These are phyloP conservation scores for Talaromyces nanjingensis DNA, from an alignment of 495 filamentous ascomycete genomes.

Conservation along the genomic window DNA sequence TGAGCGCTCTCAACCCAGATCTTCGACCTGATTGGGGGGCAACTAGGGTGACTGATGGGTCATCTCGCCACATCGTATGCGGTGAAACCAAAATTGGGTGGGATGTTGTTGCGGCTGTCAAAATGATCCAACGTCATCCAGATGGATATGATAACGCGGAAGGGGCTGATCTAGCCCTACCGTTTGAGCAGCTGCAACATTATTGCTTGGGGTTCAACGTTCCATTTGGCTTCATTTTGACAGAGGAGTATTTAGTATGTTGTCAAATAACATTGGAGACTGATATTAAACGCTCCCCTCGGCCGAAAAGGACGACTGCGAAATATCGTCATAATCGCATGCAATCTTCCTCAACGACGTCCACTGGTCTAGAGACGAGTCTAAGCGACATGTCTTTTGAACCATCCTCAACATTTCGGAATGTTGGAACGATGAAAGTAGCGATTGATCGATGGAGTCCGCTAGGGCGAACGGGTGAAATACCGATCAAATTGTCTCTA, in stretches of 20 bases:
- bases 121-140: background rate
- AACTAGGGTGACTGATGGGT: background rate
- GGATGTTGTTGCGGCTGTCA: background rate
- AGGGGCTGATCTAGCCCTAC: background rate
- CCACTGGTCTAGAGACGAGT: background rate
- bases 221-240: background rate
- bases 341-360: background rate
- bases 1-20: background rate
- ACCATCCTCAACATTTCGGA: background rate
- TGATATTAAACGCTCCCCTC: background rate
- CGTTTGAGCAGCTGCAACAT: background rate
- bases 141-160: background rate
- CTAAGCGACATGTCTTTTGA: background rate
- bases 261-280: background rate
- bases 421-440: background rate
- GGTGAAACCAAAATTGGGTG: background rate
- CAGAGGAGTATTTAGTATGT: background rate
- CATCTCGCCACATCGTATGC: background rate
- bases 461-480: background rate
- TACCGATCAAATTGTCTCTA: background rate
- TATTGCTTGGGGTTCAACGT: background rate
- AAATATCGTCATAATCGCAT: background rate
- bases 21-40: background rate
- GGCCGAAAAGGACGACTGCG: background rate
- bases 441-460: background rate